These are phyloP conservation scores for Porcisia hertigi DNA, from an alignment of 208 protist species.

Conservation along the genomic window DNA sequence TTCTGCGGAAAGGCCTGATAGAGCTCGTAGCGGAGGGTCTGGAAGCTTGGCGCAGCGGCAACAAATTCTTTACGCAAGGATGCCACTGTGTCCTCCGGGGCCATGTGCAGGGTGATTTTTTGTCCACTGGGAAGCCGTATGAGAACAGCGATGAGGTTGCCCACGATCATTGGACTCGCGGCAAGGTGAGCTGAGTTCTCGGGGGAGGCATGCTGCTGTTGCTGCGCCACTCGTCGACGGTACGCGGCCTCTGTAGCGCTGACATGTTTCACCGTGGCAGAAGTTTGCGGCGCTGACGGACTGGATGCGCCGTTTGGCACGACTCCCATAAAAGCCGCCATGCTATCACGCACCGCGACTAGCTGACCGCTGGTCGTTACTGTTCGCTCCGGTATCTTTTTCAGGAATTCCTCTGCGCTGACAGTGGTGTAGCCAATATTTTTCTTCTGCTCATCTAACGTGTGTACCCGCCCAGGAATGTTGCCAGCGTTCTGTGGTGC, in stretches of 20 bases:
- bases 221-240: conserved; percentile 5
- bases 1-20: conserved; percentile 69
- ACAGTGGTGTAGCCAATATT: conserved; percentile 17
- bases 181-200: neutral
- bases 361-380: conserved; percentile 76
- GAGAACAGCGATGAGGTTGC: conserved; percentile 54
- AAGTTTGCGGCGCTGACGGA: neutral
- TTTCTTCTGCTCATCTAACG: conserved; percentile 25
- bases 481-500: neutral
- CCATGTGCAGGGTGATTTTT: conserved; percentile 58
- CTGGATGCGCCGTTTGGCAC: neutral
- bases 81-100: conserved; percentile 55
- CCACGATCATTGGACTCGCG: conserved; percentile 10
- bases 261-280: conserved; percentile 46
- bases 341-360: conserved; percentile 59
- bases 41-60: conserved; percentile 53
- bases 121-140: conserved; percentile 73
- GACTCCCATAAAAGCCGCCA: conserved; percentile 55
- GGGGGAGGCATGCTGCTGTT: neutral
- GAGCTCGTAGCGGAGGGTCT: conserved; percentile 56
- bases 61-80: conserved; percentile 67
- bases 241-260: conserved; percentile 47
- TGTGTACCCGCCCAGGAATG: conserved; percentile 24
- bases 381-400: conserved; percentile 54
- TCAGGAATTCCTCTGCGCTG: conserved; percentile 63